Conservation (phyloP, 2,329 filamentous ascomycete species). For the Fonsecaea pugnacius region DNA sequence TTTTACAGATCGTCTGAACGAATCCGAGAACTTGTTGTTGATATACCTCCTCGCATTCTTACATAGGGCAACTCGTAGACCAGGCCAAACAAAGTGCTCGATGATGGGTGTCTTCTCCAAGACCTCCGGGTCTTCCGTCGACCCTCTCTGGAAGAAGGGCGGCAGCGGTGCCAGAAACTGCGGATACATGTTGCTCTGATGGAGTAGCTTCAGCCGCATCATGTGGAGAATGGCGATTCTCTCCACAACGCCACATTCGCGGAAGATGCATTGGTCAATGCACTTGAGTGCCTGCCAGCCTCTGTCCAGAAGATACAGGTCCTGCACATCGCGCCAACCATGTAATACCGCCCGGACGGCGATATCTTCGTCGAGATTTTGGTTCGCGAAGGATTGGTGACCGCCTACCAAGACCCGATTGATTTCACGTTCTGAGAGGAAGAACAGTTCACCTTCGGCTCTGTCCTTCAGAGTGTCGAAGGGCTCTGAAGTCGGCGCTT, state of each 20-base stretch:
- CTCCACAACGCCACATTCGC: constrained; percentile 24
- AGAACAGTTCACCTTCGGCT: constrained; percentile 24
- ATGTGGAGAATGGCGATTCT: constrained; percentile 25
- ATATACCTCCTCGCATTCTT: constrained; percentile 15
- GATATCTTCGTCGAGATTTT: constrained; percentile 28
- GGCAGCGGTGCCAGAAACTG: constrained; percentile 16
- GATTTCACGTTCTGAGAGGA: constrained; percentile 17
- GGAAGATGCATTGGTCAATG: constrained; percentile 26
- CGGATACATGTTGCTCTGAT: constrained; percentile 14
- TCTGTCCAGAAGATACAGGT: constrained; percentile 24
- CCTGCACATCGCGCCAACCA: constrained; percentile 29
- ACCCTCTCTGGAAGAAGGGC: constrained; percentile 15
- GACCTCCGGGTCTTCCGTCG: constrained; percentile 7
- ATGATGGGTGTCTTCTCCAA: constrained; percentile 23
- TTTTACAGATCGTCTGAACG: constrained; percentile 22
- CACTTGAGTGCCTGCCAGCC: constrained; percentile 26
- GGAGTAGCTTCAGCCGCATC: constrained; percentile 27
- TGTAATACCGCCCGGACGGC: constrained; percentile 27
- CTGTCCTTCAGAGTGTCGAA: neutral
- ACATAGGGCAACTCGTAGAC: constrained; percentile 35
- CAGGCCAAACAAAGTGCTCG: constrained; percentile 42
- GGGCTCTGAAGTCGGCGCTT: constrained; percentile 4
- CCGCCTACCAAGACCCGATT: constrained; percentile 17
- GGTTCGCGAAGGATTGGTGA: constrained; percentile 17
- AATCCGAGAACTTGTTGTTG: constrained; percentile 29